A percentile compares a stretch with the other conserved stretches of the same genome.
Conservation (phyloP, 176 grass and related monocot species). For the Aechmea fasciata region DNA sequence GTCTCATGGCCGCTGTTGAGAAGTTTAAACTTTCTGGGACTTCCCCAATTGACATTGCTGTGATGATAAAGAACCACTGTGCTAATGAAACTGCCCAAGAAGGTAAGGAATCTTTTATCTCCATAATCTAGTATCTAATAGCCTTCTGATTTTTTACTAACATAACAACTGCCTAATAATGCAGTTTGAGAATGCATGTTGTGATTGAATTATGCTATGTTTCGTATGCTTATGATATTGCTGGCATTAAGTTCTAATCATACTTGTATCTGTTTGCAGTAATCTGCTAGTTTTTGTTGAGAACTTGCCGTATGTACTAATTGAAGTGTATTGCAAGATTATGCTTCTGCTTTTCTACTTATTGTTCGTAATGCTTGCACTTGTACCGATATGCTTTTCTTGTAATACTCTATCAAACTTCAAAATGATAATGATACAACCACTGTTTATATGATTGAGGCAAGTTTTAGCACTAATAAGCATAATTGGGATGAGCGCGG, state of each 20-base stretch:
- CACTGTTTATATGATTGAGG: background rate
- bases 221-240: too few species aligned
- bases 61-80: conserved; percentile 76
- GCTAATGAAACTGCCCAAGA: conserved; percentile 65
- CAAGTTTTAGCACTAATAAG: too few species aligned
- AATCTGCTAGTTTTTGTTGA: background rate
- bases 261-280: too few species aligned
- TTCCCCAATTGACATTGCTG: conserved; percentile 51
- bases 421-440: background rate
- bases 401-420: background rate
- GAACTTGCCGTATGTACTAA: background rate
- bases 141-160: background rate
- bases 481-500: too few species aligned
- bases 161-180: too few species aligned
- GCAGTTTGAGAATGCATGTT: too few species aligned
- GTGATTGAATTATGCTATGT: too few species aligned
- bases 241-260: too few species aligned
- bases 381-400: background rate
- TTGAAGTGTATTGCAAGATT: background rate
- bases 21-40: conserved; percentile 71
- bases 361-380: background rate
- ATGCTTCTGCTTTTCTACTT: background rate
- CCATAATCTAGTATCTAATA: conserved; percentile 12
- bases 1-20: conserved; percentile 60
- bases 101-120: conserved; percentile 31